A percentile compares a stretch with the other conserved stretches of the same genome.
Conservation (phyloP, 2,329 filamentous ascomycete genomes). For the Phialemoniopsis sp. region DNA sequence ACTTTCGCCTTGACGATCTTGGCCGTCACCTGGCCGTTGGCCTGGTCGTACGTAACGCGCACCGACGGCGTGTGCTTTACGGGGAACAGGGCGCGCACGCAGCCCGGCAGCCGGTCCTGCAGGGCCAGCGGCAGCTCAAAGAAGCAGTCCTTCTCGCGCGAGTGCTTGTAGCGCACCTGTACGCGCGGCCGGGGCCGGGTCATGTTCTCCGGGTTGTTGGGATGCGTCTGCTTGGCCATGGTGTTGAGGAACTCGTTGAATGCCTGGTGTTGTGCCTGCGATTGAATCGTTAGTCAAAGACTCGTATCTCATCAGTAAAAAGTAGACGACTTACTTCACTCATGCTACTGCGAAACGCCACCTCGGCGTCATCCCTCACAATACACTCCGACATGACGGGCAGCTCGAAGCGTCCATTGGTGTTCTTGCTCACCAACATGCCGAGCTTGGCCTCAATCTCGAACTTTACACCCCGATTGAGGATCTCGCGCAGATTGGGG, state of each 20-base stretch:
- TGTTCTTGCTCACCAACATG: slow-evolving; percentile 70
- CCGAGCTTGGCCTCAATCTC: slow-evolving; percentile 96
- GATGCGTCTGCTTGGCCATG: slow-evolving; percentile 54
- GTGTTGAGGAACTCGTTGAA: slow-evolving; percentile 85
- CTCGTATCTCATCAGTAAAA: neutral
- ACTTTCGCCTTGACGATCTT: slow-evolving; percentile 93
- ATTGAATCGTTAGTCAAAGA: too few relatives aligned
- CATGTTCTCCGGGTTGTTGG: slow-evolving; percentile 43
- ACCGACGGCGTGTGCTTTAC: slow-evolving; percentile 56
- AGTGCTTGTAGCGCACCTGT: slow-evolving; percentile 75
- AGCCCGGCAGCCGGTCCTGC: slow-evolving; percentile 57
- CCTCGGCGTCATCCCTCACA: slow-evolving; percentile 54
- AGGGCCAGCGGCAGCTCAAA: slow-evolving; percentile 65
- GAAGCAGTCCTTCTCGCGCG: slow-evolving; percentile 82
- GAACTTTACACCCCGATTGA: slow-evolving; percentile 65
- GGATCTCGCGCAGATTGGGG: slow-evolving; percentile 60
- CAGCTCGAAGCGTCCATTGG: slow-evolving; percentile 63
- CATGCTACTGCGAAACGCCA: slow-evolving; percentile 85
- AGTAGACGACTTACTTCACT: slow-evolving; percentile 60
- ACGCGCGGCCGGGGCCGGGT: slow-evolving; percentile 43
- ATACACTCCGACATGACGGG: slow-evolving; percentile 69
- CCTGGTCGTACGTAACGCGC: slow-evolving; percentile 71
- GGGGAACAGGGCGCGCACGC: slow-evolving; percentile 57
- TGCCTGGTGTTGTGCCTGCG: slow-evolving; percentile 71
- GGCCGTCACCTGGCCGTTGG: slow-evolving; percentile 52